These are phyloP conservation scores for Coniochaeta ligniaria DNA, from an alignment of 2,329 filamentous ascomycete genomes.

Conservation along the genomic window DNA sequence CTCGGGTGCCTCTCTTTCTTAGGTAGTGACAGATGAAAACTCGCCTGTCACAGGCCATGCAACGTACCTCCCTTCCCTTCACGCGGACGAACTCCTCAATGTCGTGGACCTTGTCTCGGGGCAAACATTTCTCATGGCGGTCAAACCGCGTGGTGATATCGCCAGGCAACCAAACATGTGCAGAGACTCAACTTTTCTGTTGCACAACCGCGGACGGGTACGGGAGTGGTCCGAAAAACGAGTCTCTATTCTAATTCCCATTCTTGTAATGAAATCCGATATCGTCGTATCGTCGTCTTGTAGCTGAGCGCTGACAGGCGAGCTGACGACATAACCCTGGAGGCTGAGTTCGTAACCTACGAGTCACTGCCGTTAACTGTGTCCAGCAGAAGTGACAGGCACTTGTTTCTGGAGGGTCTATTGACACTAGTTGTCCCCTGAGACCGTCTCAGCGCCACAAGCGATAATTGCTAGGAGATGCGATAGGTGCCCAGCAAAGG, in stretches of 20 bases:
- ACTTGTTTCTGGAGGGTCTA: neutral
- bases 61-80: neutral
- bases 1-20: too few relatives aligned
- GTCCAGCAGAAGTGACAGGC: neutral
- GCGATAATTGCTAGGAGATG: neutral
- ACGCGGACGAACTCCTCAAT: neutral
- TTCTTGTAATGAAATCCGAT: neutral
- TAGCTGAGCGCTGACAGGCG: neutral
- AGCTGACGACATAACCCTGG: neutral
- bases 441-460: neutral
- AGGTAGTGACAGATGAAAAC: too few relatives aligned
- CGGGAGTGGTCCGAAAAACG: neutral
- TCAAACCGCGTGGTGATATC: neutral
- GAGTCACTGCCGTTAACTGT: neutral
- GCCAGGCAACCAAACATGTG: neutral
- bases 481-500: neutral
- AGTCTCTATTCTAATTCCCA: neutral
- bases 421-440: neutral
- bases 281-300: neutral
- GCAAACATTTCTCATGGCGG: neutral
- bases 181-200: neutral
- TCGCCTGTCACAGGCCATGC: too few relatives aligned
- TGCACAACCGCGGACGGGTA: neutral
- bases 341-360: neutral
- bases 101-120: neutral